Evolutionary conservation across 83 land plant species (phyloP).

Genomic region (Picea abies): DNA sequence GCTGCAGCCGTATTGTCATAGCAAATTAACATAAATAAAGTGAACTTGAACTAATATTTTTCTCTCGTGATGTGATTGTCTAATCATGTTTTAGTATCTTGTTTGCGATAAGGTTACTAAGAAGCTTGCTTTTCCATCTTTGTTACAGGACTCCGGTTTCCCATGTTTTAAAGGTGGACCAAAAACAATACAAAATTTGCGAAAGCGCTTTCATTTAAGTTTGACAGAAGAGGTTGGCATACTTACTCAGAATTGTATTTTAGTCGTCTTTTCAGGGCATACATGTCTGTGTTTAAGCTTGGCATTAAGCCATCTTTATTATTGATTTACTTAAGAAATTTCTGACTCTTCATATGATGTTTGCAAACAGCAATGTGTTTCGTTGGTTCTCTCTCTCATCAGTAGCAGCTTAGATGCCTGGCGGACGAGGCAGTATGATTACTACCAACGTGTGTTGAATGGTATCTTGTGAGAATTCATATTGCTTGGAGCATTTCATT

Average conservation of each 20-base stretch:
- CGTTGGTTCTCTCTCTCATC: slow-evolving; percentile 90
- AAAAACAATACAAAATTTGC: slow-evolving; percentile 86
- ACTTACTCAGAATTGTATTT: background rate
- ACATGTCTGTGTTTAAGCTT: background rate
- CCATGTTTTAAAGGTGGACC: slow-evolving; percentile 98
- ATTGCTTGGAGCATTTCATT: background rate
- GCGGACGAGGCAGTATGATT: slow-evolving; percentile 99
- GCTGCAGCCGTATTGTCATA: too few species aligned
- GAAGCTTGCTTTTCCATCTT: background rate
- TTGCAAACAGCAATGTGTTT: slow-evolving; percentile 92
- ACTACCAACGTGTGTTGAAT: slow-evolving; percentile 96
- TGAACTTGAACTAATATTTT: too few species aligned
- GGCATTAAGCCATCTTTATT: background rate
- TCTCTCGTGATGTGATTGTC: background rate
- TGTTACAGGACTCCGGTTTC: slow-evolving; percentile 90
- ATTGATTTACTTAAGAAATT: too few species aligned
- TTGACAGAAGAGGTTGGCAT: slow-evolving; percentile 90
- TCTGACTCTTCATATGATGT: too few species aligned
- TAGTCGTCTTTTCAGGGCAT: background rate
- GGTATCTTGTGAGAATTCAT: slow-evolving; percentile 74
- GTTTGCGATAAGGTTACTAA: background rate
- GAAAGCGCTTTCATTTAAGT: slow-evolving; percentile 92
- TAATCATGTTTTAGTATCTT: background rate
- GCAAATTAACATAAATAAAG: too few species aligned
- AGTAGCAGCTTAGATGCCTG: slow-evolving; percentile 99